Conservation (phyloP, 345 rosid genomes). For the Eucalyptus shirleyi region DNA sequence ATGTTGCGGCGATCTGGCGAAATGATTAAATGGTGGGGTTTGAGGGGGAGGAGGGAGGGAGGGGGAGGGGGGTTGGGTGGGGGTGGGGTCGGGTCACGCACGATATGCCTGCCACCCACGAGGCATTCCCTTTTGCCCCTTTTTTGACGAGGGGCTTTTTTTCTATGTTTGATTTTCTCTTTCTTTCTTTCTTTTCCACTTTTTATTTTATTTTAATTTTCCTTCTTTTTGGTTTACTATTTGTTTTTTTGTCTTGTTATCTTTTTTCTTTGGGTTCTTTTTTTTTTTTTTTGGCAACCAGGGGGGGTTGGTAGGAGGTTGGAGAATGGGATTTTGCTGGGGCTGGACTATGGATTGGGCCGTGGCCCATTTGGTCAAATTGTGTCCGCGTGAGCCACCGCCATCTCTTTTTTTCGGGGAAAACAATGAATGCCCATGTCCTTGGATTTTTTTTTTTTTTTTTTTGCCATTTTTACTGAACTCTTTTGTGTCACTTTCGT, state of each 20-base stretch:
- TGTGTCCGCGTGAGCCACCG: neutral
- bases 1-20: neutral
- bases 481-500: neutral
- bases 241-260: neutral
- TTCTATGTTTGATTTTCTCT: neutral
- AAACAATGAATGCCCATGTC: neutral
- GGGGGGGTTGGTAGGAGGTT: neutral
- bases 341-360: neutral
- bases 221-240: neutral
- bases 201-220: neutral
- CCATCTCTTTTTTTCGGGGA: neutral
- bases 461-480: neutral
- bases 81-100: slow-evolving; percentile 29
- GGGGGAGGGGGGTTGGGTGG: neutral
- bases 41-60: too few species aligned
- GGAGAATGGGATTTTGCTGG: neutral
- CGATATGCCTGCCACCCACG: slow-evolving; percentile 34
- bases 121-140: neutral
- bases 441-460: neutral
- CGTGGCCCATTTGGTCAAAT: neutral
- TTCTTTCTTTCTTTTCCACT: fast-evolving
- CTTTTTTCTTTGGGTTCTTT: neutral
- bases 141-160: neutral
- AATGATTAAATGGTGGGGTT: neutral
- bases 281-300: neutral